Conservation (phyloP, 2,329 filamentous ascomycete genomes). For the Truncatella angustata region DNA sequence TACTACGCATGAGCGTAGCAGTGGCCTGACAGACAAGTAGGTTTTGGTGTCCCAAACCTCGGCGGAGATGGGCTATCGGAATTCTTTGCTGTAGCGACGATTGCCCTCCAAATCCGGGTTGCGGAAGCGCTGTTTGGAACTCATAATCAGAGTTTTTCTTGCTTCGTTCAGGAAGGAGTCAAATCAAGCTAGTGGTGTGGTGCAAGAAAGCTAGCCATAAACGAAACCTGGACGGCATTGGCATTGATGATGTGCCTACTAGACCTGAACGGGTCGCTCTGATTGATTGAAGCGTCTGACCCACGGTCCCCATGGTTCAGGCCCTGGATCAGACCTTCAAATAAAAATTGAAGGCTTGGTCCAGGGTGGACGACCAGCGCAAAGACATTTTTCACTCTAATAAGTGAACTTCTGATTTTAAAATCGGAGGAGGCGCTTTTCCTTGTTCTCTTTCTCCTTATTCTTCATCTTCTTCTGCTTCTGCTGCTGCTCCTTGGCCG, state of each 20-base stretch:
- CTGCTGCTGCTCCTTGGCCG: neutral
- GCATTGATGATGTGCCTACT: conserved; percentile 8
- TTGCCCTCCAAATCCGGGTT: neutral
- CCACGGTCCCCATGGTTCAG: conserved; percentile 8
- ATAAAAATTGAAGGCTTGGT: neutral
- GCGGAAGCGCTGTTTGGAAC: neutral
- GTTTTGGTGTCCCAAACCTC: neutral
- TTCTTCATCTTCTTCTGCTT: neutral
- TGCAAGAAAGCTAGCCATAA: neutral
- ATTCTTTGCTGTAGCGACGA: neutral
- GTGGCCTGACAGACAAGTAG: neutral
- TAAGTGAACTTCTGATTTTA: neutral
- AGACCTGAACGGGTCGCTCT: conserved; percentile 9
- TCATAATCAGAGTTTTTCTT: neutral
- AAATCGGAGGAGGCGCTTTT: conserved; percentile 1
- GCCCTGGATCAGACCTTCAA: neutral
- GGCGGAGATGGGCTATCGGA: neutral
- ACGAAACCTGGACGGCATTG: neutral
- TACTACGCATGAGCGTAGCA: neutral
- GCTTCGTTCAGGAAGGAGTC: neutral
- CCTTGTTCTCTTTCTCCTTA: neutral
- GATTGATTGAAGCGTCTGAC: conserved; percentile 5
- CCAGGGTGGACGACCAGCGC: neutral
- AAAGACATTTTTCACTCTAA: neutral
- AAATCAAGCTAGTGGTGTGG: neutral